A percentile compares a stretch with the other conserved stretches of the same genome.
phyloP scores from a whole-genome alignment of 169 alveolate genomes.

The Cryptosporidium bovis region DNA sequence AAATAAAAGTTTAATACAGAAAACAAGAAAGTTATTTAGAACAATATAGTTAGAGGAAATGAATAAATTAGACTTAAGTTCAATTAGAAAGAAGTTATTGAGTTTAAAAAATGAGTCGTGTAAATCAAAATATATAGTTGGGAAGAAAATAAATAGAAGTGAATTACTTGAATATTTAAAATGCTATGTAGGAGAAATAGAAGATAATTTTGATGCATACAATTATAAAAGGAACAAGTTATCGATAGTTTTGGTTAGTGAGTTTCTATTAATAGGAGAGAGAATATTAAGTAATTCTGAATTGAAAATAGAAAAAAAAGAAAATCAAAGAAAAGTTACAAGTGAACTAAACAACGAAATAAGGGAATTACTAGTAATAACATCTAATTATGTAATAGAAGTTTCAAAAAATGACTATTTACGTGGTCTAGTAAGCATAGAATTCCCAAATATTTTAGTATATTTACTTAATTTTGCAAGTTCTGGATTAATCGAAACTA shows the following conservation, averaged over 20 bases:
- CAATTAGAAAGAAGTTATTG: constrained; percentile 11
- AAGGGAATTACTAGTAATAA: constrained; percentile 16
- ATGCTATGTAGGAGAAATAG: constrained; percentile 8
- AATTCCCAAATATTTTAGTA: constrained; percentile 31
- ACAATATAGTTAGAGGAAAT: background rate
- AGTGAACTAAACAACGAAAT: constrained; percentile 16
- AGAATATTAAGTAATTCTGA: background rate
- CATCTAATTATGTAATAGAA: constrained; percentile 13
- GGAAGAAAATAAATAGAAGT: constrained; percentile 11
- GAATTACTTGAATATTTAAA: constrained; percentile 6
- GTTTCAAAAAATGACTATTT: constrained; percentile 6
- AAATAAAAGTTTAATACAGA: background rate
- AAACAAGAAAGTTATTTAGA: background rate
- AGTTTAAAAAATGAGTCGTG: background rate
- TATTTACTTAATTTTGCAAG: constrained; percentile 32
- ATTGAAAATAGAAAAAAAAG: constrained; percentile 13
- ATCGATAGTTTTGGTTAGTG: constrained; percentile 20
- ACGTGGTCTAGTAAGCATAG: constrained; percentile 10
- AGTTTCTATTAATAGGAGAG: constrained; percentile 7
- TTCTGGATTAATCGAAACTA: constrained; percentile 9
- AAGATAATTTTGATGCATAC: constrained; percentile 8
- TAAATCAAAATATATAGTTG: background rate
- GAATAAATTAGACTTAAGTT: constrained; percentile 38
- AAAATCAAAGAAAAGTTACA: constrained; percentile 4
- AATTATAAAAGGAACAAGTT: constrained; percentile 9